Evolutionary conservation across 352 stramenopile genomes (phyloP), one percentile per base, ranked within the genome.

Genomic region (Phytophthora sp.): DNA sequence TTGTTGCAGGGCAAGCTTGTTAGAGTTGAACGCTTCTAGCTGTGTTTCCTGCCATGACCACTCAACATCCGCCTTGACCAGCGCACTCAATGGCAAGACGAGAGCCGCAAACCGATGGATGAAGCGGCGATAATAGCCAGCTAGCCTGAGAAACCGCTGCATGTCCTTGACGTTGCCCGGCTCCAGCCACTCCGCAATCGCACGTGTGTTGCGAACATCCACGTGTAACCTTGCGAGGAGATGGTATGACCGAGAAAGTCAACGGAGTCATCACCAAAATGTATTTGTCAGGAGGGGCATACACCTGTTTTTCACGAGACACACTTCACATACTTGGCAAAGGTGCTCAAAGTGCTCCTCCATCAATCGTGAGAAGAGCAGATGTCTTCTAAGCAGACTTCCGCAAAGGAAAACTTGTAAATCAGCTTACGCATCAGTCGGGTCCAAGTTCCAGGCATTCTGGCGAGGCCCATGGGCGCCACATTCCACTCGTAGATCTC

Each of bases 401-500:
- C 60, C 0, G 77, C 30, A 54, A 74, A 77, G 9, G 18, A 26
- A 27, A 27, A 20, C 20, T 20, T 46, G 18, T 4, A 26, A 3
- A 46, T 5, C 29, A 46, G 38, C 18, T 46, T 46, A 5, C 20
- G 38, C 38, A 46, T 27, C 38, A 26, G 38, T 11, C 44, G 44
- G 24, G 70, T 72, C 74, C 62, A 82, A n/a, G 64, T 66, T 8
- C 69, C 62, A 3, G 69, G 16, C 38, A 79, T 82, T 13, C 63
- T 60, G 3, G 42, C 49, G 1, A 79, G 24, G 11, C 67, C 71
- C 63, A 79, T 82, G 1, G 66, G 74, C 16, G 51, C 74, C 9
- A 77, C 63, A 35, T 57, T 70, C 66, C 70, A 79, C 16, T 82
- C 63, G 46, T 75, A 71, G 18, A 62, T 74, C 29, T 82, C 70